Evolutionary conservation across 2,329 filamentous ascomycete species (phyloP).

Genomic region (Neoarthrinium moseri): DNA sequence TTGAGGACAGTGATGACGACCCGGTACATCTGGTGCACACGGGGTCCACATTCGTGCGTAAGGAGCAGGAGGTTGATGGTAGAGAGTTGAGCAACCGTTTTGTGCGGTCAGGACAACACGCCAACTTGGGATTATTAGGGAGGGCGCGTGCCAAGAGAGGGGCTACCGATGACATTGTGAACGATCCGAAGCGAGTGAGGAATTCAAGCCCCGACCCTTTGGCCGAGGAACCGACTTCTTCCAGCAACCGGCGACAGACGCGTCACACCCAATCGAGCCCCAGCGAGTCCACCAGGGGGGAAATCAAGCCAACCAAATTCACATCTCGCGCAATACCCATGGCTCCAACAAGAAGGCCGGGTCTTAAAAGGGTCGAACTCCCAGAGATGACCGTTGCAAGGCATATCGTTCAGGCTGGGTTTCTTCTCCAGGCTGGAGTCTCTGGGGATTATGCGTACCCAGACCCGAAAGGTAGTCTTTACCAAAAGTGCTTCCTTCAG

Average conservation of each 20-base stretch:
- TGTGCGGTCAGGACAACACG: neutral
- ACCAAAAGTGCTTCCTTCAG: constrained; percentile 17
- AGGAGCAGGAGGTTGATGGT: neutral
- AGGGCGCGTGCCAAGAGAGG: neutral
- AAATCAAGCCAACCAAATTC: neutral
- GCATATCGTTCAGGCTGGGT: neutral
- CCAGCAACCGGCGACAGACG: neutral
- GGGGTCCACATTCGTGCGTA: neutral
- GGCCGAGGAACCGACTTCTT: neutral
- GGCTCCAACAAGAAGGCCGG: neutral
- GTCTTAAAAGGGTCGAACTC: neutral
- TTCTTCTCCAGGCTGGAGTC: neutral
- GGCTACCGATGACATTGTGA: neutral
- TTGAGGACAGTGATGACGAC: neutral
- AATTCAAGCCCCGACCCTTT: constrained; percentile 8
- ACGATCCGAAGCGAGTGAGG: neutral
- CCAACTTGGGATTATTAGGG: neutral
- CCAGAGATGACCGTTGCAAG: neutral
- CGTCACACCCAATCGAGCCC: neutral
- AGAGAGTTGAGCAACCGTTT: neutral
- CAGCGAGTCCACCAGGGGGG: neutral
- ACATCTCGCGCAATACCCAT: neutral
- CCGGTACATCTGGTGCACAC: neutral
- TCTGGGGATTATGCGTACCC: constrained; percentile 15
- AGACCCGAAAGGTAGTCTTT: constrained; percentile 5